Conservation (phyloP, 352 stramenopile genomes). For the Phytophthora syringae region DNA sequence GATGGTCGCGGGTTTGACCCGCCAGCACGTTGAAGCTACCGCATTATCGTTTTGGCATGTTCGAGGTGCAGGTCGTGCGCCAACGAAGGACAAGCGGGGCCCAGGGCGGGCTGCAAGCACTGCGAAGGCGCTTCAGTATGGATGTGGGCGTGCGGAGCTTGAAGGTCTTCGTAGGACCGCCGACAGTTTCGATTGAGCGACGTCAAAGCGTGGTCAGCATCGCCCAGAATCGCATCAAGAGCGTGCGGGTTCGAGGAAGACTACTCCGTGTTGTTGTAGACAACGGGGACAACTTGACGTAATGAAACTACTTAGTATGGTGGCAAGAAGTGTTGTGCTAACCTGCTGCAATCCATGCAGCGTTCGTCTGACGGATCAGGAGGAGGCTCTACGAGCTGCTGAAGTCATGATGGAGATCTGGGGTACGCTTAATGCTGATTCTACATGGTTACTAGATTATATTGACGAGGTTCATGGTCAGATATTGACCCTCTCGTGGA, state of each 20-base stretch:
- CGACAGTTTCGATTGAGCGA: not conserved
- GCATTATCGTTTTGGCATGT: constrained; percentile 22
- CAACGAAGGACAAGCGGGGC: not conserved
- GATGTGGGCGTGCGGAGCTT: constrained; percentile 27
- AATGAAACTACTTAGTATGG: not conserved
- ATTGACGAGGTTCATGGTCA: constrained; percentile 2
- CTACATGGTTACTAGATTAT: not conserved
- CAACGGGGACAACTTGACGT: constrained; percentile 37
- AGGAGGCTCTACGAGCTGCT: constrained; percentile 38
- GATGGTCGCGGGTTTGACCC: constrained; percentile 20
- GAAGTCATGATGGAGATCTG: constrained; percentile 53
- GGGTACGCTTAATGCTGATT: constrained; percentile 29
- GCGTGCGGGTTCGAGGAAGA: constrained; percentile 41
- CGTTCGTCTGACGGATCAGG: constrained; percentile 30
- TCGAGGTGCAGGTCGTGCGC: constrained; percentile 47
- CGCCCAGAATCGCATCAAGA: constrained; percentile 23
- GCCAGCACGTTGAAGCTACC: constrained; percentile 26
- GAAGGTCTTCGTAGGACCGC: constrained; percentile 15
- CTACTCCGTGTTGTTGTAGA: constrained; percentile 36
- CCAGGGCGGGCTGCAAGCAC: constrained; percentile 34
- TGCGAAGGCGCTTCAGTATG: constrained; percentile 38
- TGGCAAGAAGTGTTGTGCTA: not conserved
- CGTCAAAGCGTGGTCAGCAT: constrained; percentile 24
- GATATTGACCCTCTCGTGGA: constrained; percentile 55
- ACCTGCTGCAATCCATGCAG: constrained; percentile 17